phyloP scores from a whole-genome alignment of 371 early-diverging fungal species.

The Phascolomyces articulosus region DNA sequence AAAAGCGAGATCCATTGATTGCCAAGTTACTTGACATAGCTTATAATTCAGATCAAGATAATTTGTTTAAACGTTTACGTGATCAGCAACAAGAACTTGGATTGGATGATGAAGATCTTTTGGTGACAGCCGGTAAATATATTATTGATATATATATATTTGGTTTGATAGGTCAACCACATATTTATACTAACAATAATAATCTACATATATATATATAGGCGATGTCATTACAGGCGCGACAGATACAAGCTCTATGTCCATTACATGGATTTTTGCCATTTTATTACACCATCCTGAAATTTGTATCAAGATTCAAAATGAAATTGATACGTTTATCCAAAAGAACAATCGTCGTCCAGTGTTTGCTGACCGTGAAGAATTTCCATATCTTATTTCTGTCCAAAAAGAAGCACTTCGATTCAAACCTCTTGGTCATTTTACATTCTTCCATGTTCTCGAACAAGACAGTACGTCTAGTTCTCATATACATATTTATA shows the following conservation, averaged over 20 bases:
- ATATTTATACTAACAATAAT: background rate
- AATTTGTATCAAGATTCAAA: conserved; percentile 13
- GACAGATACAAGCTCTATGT: conserved; percentile 19
- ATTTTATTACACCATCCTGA: conserved; percentile 22
- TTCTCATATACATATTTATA: too few species aligned
- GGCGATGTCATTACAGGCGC: background rate
- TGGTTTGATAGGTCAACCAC: background rate
- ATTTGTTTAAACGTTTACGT: conserved; percentile 21
- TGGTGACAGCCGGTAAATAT: conserved; percentile 8
- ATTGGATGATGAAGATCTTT: conserved; percentile 13
- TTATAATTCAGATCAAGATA: conserved; percentile 3
- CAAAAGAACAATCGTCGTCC: conserved; percentile 16
- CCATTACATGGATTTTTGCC: conserved; percentile 18
- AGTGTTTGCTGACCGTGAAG: conserved; percentile 18
- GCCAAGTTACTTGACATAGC: conserved; percentile 4
- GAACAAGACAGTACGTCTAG: background rate
- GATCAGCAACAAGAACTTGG: conserved; percentile 10
- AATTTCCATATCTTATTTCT: conserved; percentile 19
- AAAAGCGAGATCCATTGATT: conserved; percentile 11
- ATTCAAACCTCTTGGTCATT: conserved; percentile 11
- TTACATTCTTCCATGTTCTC: conserved; percentile 18
- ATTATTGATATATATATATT: background rate
- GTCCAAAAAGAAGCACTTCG: conserved; percentile 31
- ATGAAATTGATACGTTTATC: conserved; percentile 18
- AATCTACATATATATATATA: background rate